These are phyloP conservation scores for Penicillium sp. DNA, from an alignment of 2,329 filamentous ascomycete genomes.

Conservation along the genomic window DNA sequence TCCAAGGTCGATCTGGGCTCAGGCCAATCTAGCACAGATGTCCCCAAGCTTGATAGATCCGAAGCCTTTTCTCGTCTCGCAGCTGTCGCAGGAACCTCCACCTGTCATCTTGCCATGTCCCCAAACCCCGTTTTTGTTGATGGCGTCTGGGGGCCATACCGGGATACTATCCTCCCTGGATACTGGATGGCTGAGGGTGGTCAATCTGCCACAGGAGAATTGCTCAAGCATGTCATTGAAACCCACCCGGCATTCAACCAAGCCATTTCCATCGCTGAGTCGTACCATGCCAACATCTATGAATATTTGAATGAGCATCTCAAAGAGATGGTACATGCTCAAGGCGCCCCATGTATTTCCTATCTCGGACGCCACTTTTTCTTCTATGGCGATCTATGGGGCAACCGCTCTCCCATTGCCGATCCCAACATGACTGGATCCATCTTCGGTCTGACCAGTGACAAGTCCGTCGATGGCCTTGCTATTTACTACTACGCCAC, in stretches of 20 bases:
- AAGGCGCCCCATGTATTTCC: conserved; percentile 71
- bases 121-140: conserved; percentile 88
- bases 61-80: conserved; percentile 92
- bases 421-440: conserved; percentile 88
- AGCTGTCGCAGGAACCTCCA: conserved; percentile 93
- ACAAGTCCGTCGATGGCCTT: conserved; percentile 79
- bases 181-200: conserved; percentile 98
- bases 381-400: conserved; percentile 96
- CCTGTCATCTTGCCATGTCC: conserved; percentile 95
- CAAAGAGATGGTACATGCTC: conserved; percentile 68
- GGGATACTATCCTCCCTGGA: conserved; percentile 84
- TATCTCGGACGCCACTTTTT: conserved; percentile 93
- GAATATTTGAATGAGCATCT: conserved; percentile 91
- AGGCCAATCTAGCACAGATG: conserved; percentile 65
- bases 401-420: conserved; percentile 87
- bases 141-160: conserved; percentile 96
- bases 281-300: conserved; percentile 85
- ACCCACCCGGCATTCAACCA: conserved; percentile 89
- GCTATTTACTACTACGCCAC: conserved; percentile 89
- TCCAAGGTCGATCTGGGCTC: conserved; percentile 79
- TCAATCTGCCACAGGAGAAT: conserved; percentile 91
- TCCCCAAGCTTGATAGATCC: conserved; percentile 77
- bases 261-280: conserved; percentile 74
- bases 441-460: conserved; percentile 78
- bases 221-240: conserved; percentile 90